A percentile compares a stretch with the other conserved stretches of the same genome.
These are phyloP conservation scores for Leishmania tropica DNA, from an alignment of 208 protist genomes.

Conservation along the genomic window DNA sequence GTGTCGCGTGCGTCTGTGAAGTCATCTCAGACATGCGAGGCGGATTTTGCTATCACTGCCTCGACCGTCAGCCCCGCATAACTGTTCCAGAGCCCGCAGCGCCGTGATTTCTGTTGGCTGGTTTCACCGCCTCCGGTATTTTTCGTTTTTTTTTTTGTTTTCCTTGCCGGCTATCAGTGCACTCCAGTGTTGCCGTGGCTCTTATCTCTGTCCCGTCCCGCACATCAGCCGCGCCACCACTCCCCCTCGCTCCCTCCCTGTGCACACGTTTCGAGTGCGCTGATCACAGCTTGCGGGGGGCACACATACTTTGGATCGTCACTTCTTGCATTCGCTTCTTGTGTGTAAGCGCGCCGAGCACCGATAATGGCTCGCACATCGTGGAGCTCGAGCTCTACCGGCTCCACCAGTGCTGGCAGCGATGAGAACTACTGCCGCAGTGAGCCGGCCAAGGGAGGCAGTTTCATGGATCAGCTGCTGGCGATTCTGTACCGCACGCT, in stretches of 20 bases:
- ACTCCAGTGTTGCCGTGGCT: background rate
- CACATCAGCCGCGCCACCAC: background rate
- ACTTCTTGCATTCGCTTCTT: background rate
- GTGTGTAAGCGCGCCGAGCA: background rate
- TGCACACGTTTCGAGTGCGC: background rate
- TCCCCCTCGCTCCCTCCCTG: background rate
- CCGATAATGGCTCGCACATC: background rate
- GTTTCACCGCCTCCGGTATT: background rate
- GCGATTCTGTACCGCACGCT: slow-evolving; percentile 55
- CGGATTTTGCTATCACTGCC: background rate
- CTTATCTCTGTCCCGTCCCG: background rate
- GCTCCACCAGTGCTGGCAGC: background rate
- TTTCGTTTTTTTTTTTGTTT: background rate
- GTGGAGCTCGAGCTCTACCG: background rate
- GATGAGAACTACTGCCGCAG: background rate
- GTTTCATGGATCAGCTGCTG: slow-evolving; percentile 46
- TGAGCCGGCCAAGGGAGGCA: slow-evolving; percentile 24
- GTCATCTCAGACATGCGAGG: background rate
- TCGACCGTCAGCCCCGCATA: background rate
- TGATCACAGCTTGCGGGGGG: background rate
- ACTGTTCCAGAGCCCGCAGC: no score
- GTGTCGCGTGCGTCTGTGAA: background rate
- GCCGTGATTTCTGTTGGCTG: background rate
- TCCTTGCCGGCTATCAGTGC: background rate
- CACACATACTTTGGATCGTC: background rate